Evolutionary conservation across 441 rosid genomes (phyloP).

Genomic region (Aleurites moluccanus): DNA sequence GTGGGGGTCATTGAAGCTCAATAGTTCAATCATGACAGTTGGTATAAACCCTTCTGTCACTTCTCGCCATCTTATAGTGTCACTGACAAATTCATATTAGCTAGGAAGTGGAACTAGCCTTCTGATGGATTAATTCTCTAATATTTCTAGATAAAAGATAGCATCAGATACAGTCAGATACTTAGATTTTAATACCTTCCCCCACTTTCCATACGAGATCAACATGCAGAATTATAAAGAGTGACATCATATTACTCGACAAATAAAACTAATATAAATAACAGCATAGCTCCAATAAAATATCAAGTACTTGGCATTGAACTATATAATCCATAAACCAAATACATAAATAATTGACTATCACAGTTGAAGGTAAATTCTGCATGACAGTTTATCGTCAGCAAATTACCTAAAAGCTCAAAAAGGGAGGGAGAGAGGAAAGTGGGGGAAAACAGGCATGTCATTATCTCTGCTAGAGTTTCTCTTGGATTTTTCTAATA

Average conservation of each 20-base stretch:
- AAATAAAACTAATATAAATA: background rate
- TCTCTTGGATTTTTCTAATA: background rate
- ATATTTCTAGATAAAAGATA: background rate
- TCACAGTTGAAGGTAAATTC: background rate
- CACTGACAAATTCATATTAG: background rate
- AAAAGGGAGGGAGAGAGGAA: background rate
- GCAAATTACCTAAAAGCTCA: background rate
- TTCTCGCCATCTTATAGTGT: background rate
- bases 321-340: slow-evolving; percentile 1
- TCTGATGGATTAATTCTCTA: background rate
- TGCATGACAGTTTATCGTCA: background rate
- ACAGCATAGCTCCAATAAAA: background rate
- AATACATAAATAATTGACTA: background rate
- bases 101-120: background rate
- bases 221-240: background rate
- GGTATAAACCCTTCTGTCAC: background rate
- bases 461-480: background rate
- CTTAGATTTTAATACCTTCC: background rate
- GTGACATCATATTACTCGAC: slow-evolving; percentile 1
- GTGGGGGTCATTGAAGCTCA: background rate
- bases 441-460: background rate
- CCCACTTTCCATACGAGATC: background rate
- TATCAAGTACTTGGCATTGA: background rate
- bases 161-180: background rate
- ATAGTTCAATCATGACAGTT: background rate